Percentiles rank a stretch among this genome's conserved stretches.
phyloP scores from a whole-genome alignment of 768 basidiomycete genomes.

The Melanogaster broomeanus region DNA sequence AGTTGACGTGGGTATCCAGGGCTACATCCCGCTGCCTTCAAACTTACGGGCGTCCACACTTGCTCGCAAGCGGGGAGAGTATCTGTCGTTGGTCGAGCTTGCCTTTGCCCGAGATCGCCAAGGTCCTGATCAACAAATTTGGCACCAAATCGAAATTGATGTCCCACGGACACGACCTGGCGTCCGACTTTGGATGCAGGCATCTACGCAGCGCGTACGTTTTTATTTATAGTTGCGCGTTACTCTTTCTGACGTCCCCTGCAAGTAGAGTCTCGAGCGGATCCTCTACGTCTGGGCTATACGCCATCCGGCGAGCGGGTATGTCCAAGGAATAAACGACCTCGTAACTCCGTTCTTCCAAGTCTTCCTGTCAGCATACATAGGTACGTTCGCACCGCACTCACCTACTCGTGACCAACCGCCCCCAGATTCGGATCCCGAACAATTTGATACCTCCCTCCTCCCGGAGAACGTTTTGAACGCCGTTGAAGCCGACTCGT shows the following conservation, averaged over 20 bases:
- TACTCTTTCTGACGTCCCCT: conserved; percentile 19
- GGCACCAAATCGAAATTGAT: conserved; percentile 99
- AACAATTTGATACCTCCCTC: conserved; percentile 77
- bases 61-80: conserved; percentile 90
- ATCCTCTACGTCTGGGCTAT: conserved; percentile 99
- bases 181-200: conserved; percentile 88
- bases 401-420: conserved; percentile 3
- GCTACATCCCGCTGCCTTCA: conserved; percentile 86
- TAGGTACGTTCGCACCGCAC: conserved; percentile 53
- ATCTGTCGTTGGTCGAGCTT: conserved; percentile 83
- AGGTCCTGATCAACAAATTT: conserved; percentile 92
- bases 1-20: conserved; percentile 47
- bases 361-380: conserved; percentile 93
- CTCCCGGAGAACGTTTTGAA: conserved; percentile 71
- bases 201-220: conserved; percentile 83
- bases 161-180: conserved; percentile 95
- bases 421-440: conserved; percentile 81
- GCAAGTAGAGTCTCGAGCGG: conserved; percentile 80
- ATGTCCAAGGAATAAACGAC: conserved; percentile 99
- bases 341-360: conserved; percentile 97
- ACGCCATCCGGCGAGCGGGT: conserved; percentile 96
- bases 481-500: conserved; percentile 95
- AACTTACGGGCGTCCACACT: conserved; percentile 75
- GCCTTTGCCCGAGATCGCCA: conserved; percentile 87
- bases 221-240: background rate